phyloP scores from a whole-genome alignment of 2,329 filamentous ascomycete genomes.

The Fusarium equiseti region DNA sequence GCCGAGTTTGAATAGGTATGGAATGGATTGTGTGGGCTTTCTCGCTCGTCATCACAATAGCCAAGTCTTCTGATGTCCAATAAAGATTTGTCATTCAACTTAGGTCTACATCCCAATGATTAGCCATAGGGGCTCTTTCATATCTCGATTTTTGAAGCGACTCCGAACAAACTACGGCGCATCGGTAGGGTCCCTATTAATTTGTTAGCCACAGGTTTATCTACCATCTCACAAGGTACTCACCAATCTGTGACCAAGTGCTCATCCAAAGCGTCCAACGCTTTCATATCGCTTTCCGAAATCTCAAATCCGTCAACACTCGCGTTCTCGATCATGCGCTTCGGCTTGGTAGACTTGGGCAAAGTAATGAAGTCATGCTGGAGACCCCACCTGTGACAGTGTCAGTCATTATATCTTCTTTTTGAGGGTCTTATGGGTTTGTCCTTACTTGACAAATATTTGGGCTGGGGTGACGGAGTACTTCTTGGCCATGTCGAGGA shows the following conservation, averaged over 20 bases:
- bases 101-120: no score
- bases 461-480: constrained; percentile 79
- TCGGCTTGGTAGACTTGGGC: constrained; percentile 76
- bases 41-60: not conserved
- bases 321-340: constrained; percentile 74
- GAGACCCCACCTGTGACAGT: constrained; percentile 72
- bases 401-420: not conserved
- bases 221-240: constrained; percentile 15
- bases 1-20: not conserved
- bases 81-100: not conserved
- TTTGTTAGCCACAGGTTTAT: not conserved
- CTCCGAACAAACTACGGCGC: constrained; percentile 24
- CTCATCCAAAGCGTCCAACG: constrained; percentile 76
- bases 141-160: not conserved
- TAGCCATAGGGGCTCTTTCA: not conserved
- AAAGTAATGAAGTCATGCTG: constrained; percentile 80
- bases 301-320: constrained; percentile 72
- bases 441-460: constrained; percentile 69
- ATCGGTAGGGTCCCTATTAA: constrained; percentile 49
- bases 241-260: constrained; percentile 77
- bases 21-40: not conserved
- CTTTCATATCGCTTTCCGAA: constrained; percentile 70
- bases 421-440: accelerated
- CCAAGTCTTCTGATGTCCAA: not conserved
- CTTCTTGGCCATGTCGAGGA: constrained; percentile 72